Conservation (phyloP, 148 eudicot species). For the Bassia scoparia region DNA sequence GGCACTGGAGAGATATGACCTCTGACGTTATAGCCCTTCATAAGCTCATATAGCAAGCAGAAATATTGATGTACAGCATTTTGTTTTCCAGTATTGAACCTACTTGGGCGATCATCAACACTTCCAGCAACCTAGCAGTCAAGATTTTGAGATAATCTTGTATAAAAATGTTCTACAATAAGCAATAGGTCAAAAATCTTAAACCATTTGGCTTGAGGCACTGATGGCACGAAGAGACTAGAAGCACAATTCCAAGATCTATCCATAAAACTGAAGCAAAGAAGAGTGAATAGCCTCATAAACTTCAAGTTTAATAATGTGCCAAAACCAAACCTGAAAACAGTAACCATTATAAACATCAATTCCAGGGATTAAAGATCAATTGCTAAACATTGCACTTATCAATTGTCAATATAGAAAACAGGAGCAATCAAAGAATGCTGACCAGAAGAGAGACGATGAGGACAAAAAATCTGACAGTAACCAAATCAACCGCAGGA, state of each 20-base stretch:
- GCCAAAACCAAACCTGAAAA: background rate
- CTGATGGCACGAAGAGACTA: background rate
- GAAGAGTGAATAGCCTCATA: background rate
- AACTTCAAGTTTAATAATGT: background rate
- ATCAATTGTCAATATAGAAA: background rate
- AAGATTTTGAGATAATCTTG: background rate
- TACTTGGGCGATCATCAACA: too few species aligned
- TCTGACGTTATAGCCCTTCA: too few species aligned
- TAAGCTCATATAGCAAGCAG: too few species aligned
- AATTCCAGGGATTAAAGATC: background rate
- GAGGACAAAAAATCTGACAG: background rate
- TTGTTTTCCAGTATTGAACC: too few species aligned
- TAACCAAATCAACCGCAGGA: background rate
- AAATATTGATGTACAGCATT: too few species aligned
- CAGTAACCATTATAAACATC: background rate
- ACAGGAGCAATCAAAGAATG: background rate
- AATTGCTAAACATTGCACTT: background rate
- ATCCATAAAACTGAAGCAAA: too few species aligned
- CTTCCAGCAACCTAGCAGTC: background rate
- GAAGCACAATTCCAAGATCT: background rate
- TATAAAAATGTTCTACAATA: background rate
- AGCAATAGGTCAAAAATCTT: background rate
- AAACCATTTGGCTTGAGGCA: background rate
- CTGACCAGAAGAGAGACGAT: background rate
- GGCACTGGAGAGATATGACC: too few species aligned